Percentiles rank a stretch among this genome's conserved stretches.
phyloP scores from a whole-genome alignment of 768 basidiomycete genomes.

The Boletus sp. region DNA sequence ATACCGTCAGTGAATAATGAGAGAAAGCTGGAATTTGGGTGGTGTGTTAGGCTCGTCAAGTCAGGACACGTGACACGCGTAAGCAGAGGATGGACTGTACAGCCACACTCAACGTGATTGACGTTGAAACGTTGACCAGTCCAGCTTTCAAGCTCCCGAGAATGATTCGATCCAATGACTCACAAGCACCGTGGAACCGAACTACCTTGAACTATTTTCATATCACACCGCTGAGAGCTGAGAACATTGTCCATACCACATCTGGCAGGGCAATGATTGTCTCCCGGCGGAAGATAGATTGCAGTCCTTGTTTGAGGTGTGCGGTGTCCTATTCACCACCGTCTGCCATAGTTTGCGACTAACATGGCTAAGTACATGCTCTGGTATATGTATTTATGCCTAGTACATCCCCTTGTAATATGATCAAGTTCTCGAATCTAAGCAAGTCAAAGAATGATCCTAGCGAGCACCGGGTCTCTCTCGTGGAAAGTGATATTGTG shows the following conservation, averaged over 20 bases:
- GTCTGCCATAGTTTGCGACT: slow-evolving; percentile 61
- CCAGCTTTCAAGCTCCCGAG: no score
- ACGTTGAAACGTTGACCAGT: no score
- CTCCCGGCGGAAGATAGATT: slow-evolving; percentile 36
- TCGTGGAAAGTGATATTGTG: slow-evolving; percentile 23
- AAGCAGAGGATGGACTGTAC: slow-evolving; percentile 2
- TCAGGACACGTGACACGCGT: slow-evolving; percentile 24
- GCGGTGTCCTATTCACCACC: slow-evolving; percentile 48
- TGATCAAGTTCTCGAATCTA: neutral
- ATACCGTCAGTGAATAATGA: slow-evolving; percentile 33
- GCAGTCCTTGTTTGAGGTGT: slow-evolving; percentile 74
- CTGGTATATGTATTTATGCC: slow-evolving; percentile 12
- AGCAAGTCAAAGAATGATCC: slow-evolving; percentile 19
- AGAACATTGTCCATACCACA: slow-evolving; percentile 19
- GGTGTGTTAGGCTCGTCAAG: neutral
- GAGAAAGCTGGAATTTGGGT: neutral
- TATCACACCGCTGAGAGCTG: slow-evolving; percentile 23
- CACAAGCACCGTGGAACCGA: no score
- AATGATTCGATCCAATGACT: no score
- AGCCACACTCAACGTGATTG: neutral
- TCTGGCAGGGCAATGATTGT: slow-evolving; percentile 11
- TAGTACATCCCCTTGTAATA: slow-evolving; percentile 21
- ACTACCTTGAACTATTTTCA: no score
- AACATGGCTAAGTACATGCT: slow-evolving; percentile 15
- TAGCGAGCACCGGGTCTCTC: slow-evolving; percentile 9